These are phyloP conservation scores for Hymenoscyphus fructigenus DNA, from an alignment of 2,329 filamentous ascomycete genomes.

Conservation along the genomic window DNA sequence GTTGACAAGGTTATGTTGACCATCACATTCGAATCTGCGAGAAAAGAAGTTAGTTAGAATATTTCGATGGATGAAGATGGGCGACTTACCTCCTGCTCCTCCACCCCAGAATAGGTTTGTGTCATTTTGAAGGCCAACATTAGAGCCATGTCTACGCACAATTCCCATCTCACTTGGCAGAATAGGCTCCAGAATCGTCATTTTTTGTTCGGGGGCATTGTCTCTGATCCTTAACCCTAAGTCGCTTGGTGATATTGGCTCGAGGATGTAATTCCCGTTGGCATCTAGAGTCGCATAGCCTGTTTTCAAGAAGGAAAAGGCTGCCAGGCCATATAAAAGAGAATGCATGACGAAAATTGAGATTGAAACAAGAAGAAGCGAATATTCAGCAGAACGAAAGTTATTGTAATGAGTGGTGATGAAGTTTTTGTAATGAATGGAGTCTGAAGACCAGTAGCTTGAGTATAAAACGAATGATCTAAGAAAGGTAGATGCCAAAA, in stretches of 20 bases:
- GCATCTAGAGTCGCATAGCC: background rate
- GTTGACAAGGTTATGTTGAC: conserved; percentile 15
- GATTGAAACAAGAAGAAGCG: too few species aligned
- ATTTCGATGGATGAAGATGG: background rate
- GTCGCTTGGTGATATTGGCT: background rate
- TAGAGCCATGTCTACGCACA: conserved; percentile 1
- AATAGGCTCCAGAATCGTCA: conserved; percentile 7
- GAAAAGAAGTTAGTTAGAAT: background rate
- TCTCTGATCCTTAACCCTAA: too few species aligned
- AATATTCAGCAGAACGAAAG: too few species aligned
- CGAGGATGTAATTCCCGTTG: conserved; percentile 4
- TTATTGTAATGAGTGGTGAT: too few species aligned
- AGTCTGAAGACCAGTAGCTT: too few species aligned
- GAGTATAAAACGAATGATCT: too few species aligned
- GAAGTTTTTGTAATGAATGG: too few species aligned
- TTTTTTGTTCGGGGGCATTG: background rate
- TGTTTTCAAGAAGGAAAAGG: background rate
- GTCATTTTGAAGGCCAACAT: conserved; percentile 4
- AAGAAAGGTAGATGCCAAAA: too few species aligned
- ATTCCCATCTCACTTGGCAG: conserved; percentile 5
- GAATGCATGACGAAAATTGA: background rate
- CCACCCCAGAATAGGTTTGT: conserved; percentile 10
- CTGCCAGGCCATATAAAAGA: background rate
- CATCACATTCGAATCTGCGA: conserved; percentile 5
- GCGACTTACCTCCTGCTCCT: background rate